Conservation (phyloP, 2,329 filamentous ascomycete genomes). For the Fusarium poae region DNA sequence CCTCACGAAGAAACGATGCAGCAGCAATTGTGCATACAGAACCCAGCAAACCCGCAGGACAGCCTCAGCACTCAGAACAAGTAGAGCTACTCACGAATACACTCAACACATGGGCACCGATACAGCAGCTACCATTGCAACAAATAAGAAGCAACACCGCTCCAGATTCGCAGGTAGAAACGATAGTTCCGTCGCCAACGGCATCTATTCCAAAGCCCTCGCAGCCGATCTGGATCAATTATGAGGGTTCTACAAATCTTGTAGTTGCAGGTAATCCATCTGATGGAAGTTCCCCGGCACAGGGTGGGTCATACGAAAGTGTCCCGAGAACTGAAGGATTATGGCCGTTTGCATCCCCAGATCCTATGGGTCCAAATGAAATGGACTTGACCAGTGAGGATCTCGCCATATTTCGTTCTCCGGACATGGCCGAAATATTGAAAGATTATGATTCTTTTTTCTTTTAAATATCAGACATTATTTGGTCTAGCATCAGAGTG, state of each 20-base stretch:
- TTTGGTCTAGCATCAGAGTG: accelerated
- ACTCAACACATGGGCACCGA: background rate
- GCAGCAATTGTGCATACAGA: background rate
- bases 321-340: background rate
- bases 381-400: background rate
- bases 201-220: background rate
- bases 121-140: background rate
- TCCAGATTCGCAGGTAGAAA: background rate
- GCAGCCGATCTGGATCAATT: background rate
- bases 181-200: background rate
- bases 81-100: background rate
- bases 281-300: background rate
- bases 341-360: background rate
- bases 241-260: background rate
- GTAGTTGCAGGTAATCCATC: background rate
- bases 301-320: background rate
- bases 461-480: background rate
- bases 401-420: background rate
- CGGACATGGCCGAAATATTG: background rate
- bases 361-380: background rate
- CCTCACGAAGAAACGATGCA: background rate
- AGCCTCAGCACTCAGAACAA: background rate
- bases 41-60: background rate
- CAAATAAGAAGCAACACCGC: background rate
- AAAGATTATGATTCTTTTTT: background rate